Conservation (phyloP, 768 basidiomycete species). For the Pseudohyphozyma bogoriensis region DNA sequence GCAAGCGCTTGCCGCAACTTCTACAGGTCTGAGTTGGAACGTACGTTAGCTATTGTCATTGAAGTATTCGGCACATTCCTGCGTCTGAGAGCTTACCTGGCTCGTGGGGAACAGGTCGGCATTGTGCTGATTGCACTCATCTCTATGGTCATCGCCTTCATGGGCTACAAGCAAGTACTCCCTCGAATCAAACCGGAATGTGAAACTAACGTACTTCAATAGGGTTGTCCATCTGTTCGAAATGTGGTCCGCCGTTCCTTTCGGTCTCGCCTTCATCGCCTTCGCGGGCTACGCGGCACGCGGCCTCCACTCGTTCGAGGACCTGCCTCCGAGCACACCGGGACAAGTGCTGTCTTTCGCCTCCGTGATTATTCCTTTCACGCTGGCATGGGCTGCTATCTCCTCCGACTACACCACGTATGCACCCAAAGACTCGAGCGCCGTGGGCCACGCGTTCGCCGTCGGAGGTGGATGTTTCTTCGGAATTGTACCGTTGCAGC, state of each 20-base stretch:
- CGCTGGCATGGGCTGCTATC: slow-evolving; percentile 41
- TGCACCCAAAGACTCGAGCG: too few relatives aligned
- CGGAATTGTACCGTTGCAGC: too few relatives aligned
- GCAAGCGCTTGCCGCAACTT: slow-evolving; percentile 30
- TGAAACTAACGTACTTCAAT: too few relatives aligned
- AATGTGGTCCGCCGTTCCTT: slow-evolving; percentile 42
- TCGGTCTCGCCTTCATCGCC: slow-evolving; percentile 41
- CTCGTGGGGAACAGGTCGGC: too few relatives aligned
- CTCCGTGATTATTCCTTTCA: slow-evolving; percentile 38
- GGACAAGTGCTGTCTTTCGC: slow-evolving; percentile 42
- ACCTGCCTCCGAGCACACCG: slow-evolving; percentile 37
- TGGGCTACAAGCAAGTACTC: slow-evolving; percentile 38
- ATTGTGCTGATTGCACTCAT: slow-evolving; percentile 44
- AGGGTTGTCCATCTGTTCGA: slow-evolving; percentile 44
- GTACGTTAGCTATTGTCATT: slow-evolving; percentile 41
- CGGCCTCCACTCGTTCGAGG: too few relatives aligned
- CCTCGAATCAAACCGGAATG: too few relatives aligned
- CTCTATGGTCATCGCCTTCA: slow-evolving; percentile 41
- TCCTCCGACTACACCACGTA: slow-evolving; percentile 42
- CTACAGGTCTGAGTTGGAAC: slow-evolving; percentile 30
- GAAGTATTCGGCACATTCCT: too few relatives aligned
- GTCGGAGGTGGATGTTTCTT: too few relatives aligned
- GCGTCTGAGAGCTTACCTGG: too few relatives aligned
- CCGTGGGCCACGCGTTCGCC: too few relatives aligned
- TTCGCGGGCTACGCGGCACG: slow-evolving; percentile 17